A percentile compares a stretch with the other conserved stretches of the same genome.
Conservation (phyloP, 1,139 yeast genomes). For the Kodamaea sp. region DNA sequence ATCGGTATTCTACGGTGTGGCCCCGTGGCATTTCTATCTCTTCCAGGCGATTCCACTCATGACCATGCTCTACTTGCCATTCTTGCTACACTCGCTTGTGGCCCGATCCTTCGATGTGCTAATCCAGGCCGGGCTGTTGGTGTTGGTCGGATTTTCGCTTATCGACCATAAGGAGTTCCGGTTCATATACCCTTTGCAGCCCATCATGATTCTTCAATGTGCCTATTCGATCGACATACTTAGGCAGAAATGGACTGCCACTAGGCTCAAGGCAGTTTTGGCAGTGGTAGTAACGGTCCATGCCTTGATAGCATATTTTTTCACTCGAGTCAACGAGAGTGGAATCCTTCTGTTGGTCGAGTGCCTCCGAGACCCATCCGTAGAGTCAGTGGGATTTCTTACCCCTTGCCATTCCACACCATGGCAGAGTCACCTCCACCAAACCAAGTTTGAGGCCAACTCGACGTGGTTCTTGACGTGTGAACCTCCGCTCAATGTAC, state of each 20-base stretch:
- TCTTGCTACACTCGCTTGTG: slow-evolving; percentile 29
- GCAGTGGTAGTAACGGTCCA: slow-evolving; percentile 36
- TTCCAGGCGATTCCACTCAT: slow-evolving; percentile 81
- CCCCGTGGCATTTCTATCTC: slow-evolving; percentile 85
- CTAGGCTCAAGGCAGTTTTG: slow-evolving; percentile 1
- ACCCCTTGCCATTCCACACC: slow-evolving; percentile 99
- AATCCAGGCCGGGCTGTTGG: slow-evolving; percentile 35
- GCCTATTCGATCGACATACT: slow-evolving; percentile 16
- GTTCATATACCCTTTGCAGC: slow-evolving; percentile 85
- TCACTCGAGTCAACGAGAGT: slow-evolving; percentile 71
- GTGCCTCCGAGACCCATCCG: slow-evolving; percentile 47
- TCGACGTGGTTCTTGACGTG: slow-evolving; percentile 86
- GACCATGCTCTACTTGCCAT: slow-evolving; percentile 66
- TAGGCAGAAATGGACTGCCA: slow-evolving; percentile 2
- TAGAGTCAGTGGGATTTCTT: slow-evolving; percentile 67
- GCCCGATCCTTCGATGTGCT: slow-evolving; percentile 15
- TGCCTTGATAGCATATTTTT: slow-evolving; percentile 47
- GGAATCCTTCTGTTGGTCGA: slow-evolving; percentile 77
- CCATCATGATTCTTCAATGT: slow-evolving; percentile 46
- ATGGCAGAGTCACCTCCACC: slow-evolving; percentile 83
- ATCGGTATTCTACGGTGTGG: slow-evolving; percentile 81
- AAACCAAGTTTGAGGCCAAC: slow-evolving; percentile 38
- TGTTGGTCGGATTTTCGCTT: slow-evolving; percentile 57
- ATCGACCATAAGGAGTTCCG: slow-evolving; percentile 88
- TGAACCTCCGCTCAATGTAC: slow-evolving; percentile 76